Conservation (phyloP, 768 basidiomycete genomes). For the Trametes cubensis region DNA sequence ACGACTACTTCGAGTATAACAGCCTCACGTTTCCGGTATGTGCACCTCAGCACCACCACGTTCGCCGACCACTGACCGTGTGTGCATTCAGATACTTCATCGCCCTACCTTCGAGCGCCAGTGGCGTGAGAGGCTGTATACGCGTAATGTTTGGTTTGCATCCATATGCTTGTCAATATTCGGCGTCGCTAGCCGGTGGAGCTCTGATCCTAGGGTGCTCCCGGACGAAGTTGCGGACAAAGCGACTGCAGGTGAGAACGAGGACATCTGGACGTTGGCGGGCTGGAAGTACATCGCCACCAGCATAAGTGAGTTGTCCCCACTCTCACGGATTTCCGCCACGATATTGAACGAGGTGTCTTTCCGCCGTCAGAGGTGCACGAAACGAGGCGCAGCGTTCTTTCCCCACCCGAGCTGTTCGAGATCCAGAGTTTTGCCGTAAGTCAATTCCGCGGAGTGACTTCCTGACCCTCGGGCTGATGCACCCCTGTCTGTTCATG, state of each 20-base stretch:
- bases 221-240: conserved; percentile 23
- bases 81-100: conserved; percentile 21
- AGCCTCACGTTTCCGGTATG: conserved; percentile 58
- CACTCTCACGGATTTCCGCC: background rate
- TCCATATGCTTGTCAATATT: conserved; percentile 35
- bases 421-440: conserved; percentile 63
- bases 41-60: background rate
- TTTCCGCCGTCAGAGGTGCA: conserved; percentile 48
- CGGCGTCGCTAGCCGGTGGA: conserved; percentile 34
- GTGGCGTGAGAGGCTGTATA: conserved; percentile 24
- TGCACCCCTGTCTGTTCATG: background rate
- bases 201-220: conserved; percentile 33
- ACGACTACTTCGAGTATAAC: conserved; percentile 65
- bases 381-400: conserved; percentile 50
- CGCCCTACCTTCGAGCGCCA: conserved; percentile 30
- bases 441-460: conserved; percentile 32
- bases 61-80: background rate
- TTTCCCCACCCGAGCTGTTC: conserved; percentile 60
- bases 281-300: conserved; percentile 64
- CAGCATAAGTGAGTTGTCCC: conserved; percentile 47
- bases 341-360: conserved; percentile 1
- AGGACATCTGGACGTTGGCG: conserved; percentile 52
- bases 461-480: conserved; percentile 3
- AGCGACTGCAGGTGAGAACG: conserved; percentile 31
- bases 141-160: conserved; percentile 35